These are phyloP conservation scores for Cladophialophora carrionii DNA, from an alignment of 2,329 filamentous ascomycete genomes.

Conservation along the genomic window DNA sequence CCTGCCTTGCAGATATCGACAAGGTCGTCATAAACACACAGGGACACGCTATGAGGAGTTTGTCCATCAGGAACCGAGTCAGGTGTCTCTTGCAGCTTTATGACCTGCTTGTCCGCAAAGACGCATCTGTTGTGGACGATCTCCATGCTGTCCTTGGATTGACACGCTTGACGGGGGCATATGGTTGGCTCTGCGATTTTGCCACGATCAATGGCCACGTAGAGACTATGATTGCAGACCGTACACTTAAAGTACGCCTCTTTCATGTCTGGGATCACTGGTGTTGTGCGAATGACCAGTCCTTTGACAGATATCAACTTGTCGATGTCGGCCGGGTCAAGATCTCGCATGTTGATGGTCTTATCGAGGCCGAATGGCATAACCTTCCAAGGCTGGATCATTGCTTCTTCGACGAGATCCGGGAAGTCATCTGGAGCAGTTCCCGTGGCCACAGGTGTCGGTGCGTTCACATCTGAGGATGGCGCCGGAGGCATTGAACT, in stretches of 20 bases:
- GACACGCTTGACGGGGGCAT: conserved; percentile 81
- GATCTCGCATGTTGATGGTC: conserved; percentile 85
- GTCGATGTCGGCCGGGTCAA: conserved; percentile 96
- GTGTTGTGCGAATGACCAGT: conserved; percentile 90
- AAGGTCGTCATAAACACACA: conserved; percentile 94
- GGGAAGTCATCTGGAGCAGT: conserved; percentile 59
- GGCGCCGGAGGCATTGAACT: conserved; percentile 78
- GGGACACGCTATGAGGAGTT: conserved; percentile 93
- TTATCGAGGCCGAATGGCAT: conserved; percentile 86
- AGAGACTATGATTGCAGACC: conserved; percentile 86
- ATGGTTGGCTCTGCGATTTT: conserved; percentile 93
- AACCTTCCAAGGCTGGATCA: conserved; percentile 79
- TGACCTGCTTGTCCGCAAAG: conserved; percentile 97
- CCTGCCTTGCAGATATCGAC: conserved; percentile 98
- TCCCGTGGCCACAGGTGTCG: conserved; percentile 46
- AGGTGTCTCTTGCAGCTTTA: conserved; percentile 96
- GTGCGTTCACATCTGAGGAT: conserved; percentile 72
- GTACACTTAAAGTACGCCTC: conserved; percentile 97
- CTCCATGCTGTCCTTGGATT: conserved; percentile 92
- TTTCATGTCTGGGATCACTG: conserved; percentile 98
- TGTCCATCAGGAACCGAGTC: conserved; percentile 94
- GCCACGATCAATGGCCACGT: conserved; percentile 89
- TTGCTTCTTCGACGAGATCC: conserved; percentile 75
- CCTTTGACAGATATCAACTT: conserved; percentile 94
- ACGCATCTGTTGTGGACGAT: conserved; percentile 94